These are phyloP conservation scores for Kwoniella sp. DNA, from an alignment of 768 basidiomycete species.

Conservation along the genomic window DNA sequence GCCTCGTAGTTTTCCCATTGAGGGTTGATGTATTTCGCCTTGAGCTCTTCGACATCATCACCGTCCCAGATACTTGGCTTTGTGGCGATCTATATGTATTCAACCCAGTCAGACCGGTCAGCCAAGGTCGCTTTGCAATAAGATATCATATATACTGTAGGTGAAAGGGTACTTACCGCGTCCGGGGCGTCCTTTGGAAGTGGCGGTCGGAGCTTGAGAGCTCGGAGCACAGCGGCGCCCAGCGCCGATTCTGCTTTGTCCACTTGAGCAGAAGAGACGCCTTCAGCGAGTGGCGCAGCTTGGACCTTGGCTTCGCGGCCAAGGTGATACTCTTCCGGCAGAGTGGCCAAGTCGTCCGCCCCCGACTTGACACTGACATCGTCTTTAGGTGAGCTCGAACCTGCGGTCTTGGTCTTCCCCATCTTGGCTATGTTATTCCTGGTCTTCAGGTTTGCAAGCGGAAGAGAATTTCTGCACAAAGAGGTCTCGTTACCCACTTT, in stretches of 20 bases:
- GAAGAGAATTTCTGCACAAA: neutral
- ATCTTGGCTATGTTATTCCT: neutral
- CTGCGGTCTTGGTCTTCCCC: neutral
- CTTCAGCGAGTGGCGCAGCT: conserved; percentile 9
- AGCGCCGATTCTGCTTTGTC: conserved; percentile 23
- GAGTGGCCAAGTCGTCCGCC: neutral
- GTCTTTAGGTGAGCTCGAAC: conserved; percentile 13
- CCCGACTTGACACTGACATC: conserved; percentile 9
- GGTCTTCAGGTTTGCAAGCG: neutral
- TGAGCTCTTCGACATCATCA: conserved; percentile 35
- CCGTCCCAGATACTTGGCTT: conserved; percentile 45
- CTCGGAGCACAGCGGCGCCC: conserved; percentile 27
- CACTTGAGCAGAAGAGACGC: conserved; percentile 12
- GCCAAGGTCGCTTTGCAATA: too few species aligned
- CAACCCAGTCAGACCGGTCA: neutral
- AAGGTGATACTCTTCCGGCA: conserved; percentile 16
- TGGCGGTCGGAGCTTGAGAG: conserved; percentile 21
- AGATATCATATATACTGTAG: too few species aligned
- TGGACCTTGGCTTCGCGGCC: conserved; percentile 8
- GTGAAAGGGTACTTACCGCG: conserved; percentile 17
- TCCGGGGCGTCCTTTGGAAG: conserved; percentile 25
- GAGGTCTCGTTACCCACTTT: neutral
- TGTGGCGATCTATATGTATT: conserved; percentile 33
- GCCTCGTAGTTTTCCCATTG: conserved; percentile 58
- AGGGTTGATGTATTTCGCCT: conserved; percentile 6